phyloP scores from a whole-genome alignment of 129 eudicot genomes.

The sunflower (Helianthus annuus) region DNA sequence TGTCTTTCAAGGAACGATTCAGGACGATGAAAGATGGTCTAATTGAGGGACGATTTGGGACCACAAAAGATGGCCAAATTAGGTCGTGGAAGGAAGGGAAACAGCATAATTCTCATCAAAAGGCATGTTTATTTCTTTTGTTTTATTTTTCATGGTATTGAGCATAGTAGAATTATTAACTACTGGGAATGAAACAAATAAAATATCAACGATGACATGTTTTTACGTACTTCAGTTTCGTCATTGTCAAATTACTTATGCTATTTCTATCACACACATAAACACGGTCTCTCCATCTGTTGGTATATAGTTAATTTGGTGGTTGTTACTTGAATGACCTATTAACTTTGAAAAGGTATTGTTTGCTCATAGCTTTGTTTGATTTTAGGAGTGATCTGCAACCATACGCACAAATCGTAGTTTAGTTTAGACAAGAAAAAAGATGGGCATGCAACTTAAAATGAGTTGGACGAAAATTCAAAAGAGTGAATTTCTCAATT shows the following conservation, averaged over 20 bases:
- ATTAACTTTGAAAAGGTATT: neutral
- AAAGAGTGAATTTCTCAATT: neutral
- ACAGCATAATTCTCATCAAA: constrained; percentile 82
- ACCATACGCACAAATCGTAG: too few species aligned
- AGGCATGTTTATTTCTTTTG: constrained; percentile 45
- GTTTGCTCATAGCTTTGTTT: too few species aligned
- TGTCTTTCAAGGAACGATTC: constrained; percentile 49
- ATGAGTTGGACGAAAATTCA: neutral
- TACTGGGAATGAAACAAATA: neutral
- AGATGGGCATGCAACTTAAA: neutral
- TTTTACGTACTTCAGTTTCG: neutral
- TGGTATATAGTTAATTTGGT: neutral
- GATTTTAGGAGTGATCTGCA: neutral
- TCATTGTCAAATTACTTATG: neutral
- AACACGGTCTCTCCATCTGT: neutral
- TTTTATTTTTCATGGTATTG: neutral
- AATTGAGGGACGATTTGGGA: constrained; percentile 61
- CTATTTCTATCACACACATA: neutral
- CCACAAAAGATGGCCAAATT: constrained; percentile 79
- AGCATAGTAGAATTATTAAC: constrained; percentile 4
- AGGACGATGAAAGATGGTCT: too few species aligned
- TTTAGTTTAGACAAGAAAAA: constrained; percentile 1
- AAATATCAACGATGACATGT: neutral
- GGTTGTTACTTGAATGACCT: neutral
- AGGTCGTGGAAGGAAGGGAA: constrained; percentile 93